Conservation (phyloP, 768 basidiomycete species). For the Tylopilus intermedius region DNA sequence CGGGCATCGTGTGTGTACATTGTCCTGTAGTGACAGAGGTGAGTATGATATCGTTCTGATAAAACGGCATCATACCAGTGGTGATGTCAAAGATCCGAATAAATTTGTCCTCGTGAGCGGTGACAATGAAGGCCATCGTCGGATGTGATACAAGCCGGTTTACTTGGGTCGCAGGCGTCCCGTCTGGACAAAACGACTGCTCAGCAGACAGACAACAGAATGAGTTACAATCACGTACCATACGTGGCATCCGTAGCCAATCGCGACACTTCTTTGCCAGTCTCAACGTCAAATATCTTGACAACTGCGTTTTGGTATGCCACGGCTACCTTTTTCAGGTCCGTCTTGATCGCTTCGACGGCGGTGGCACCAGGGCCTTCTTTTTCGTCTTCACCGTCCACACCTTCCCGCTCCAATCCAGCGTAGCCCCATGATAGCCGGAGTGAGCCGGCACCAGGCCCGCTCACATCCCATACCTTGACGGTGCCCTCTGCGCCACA, state of each 20-base stretch:
- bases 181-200: conserved; percentile 43
- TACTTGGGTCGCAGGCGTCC: conserved; percentile 70
- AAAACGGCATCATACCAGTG: conserved; percentile 52
- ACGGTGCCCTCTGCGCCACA: conserved; percentile 89
- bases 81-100: conserved; percentile 84
- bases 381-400: conserved; percentile 43
- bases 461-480: conserved; percentile 89
- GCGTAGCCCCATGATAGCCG: conserved; percentile 77
- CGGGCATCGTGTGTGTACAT: conserved; percentile 86
- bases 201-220: not conserved
- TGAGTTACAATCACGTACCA: conserved; percentile 34
- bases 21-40: conserved; percentile 45
- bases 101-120: conserved; percentile 91
- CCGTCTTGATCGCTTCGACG: conserved; percentile 76
- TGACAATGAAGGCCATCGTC: conserved; percentile 80
- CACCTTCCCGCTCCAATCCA: conserved; percentile 49
- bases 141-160: conserved; percentile 88
- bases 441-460: conserved; percentile 54
- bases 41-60: not conserved
- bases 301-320: conserved; percentile 86
- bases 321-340: conserved; percentile 83
- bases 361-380: conserved; percentile 64
- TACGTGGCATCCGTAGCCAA: conserved; percentile 56
- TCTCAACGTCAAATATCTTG: conserved; percentile 89
- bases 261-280: conserved; percentile 68